Evolutionary conservation across 352 stramenopile genomes (phyloP).

Genomic region (Saprolegnia diclina): DNA sequence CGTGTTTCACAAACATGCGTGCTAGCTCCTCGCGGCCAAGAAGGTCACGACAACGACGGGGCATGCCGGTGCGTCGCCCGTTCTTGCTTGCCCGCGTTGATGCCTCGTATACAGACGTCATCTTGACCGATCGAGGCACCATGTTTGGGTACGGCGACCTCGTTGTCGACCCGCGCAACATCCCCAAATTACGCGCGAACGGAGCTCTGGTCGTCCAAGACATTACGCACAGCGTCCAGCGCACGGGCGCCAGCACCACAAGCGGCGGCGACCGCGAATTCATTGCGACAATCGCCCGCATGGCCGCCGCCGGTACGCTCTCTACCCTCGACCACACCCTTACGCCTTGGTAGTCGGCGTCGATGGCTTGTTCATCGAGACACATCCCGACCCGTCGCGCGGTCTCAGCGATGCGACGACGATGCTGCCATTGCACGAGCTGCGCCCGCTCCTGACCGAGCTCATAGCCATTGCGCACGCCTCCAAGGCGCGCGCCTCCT

Average conservation of each 20-base stretch:
- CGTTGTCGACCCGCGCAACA: slow-evolving; percentile 76
- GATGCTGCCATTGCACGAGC: slow-evolving; percentile 65
- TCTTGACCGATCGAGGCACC: slow-evolving; percentile 79
- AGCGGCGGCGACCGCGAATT: slow-evolving; percentile 72
- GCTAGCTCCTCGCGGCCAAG: slow-evolving; percentile 64
- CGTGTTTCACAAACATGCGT: neutral
- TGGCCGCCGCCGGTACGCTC: slow-evolving; percentile 49
- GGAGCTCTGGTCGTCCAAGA: slow-evolving; percentile 78
- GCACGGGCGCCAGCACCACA: slow-evolving; percentile 44
- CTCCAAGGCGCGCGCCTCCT: neutral
- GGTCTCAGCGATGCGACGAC: slow-evolving; percentile 66
- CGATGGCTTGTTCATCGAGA: slow-evolving; percentile 87
- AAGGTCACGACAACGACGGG: slow-evolving; percentile 58
- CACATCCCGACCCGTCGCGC: slow-evolving; percentile 57
- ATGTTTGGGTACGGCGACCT: slow-evolving; percentile 87
- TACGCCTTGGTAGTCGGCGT: slow-evolving; percentile 51
- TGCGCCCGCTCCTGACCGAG: slow-evolving; percentile 59
- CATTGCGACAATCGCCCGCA: slow-evolving; percentile 77
- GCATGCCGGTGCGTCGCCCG: slow-evolving; percentile 34
- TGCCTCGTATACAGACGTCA: slow-evolving; percentile 39
- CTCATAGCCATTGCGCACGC: slow-evolving; percentile 65
- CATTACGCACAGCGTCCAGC: slow-evolving; percentile 81
- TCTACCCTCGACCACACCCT: neutral
- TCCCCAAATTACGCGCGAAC: slow-evolving; percentile 56
- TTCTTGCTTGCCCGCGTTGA: neutral